Evolutionary conservation across 129 eudicot genomes (phyloP), one percentile per base, ranked within the genome.

Genomic region (Flaveria sonorensis): DNA sequence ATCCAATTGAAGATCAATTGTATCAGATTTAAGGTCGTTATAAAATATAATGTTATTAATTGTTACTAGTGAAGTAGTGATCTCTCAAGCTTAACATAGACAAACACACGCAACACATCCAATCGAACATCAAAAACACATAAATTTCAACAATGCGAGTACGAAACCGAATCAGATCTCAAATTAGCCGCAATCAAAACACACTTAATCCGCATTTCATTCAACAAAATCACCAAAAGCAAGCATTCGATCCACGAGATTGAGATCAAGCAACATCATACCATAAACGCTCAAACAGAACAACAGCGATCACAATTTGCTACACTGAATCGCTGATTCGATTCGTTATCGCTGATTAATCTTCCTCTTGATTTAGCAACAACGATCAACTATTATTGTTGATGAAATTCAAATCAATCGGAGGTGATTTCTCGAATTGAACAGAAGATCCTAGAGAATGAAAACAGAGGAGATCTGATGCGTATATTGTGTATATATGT

Each of bases 111-210:
- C 50, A 10, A 45, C 50, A 30, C 68, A 32, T 40, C 61, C 70
- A 68, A 60, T 40, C 51, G 8, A 72, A 16, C 4, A 50, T 1
- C 19, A 77, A 80, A 61, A 23, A 9, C 75, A 19, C 55, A 52
- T 50, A 53, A 78, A 80, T 23, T 48, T 76, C 84, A 74, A 81
- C 86, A 89, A 89, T 87, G 91, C 88, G 62, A 81, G 63, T 68
- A 73, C 14, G n/a, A 15, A 77, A 43, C 56, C 70, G 74, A 30
- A 71, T 73, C 88, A 85, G 92, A 90, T 90, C 96, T 87, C 78
- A 57, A 70, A 65, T 77, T 21, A 76, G 73, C 68, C 73, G 51
- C 71, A 36, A 70, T 60, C 74, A 36, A 69, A 9, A 47, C 24
- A 69, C 12, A 24, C 23, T 70, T 26, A 23, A 60, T 70, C 36